These are phyloP conservation scores for Cladophialophora psammophila DNA, from an alignment of 2,329 filamentous ascomycete genomes.

Conservation along the genomic window DNA sequence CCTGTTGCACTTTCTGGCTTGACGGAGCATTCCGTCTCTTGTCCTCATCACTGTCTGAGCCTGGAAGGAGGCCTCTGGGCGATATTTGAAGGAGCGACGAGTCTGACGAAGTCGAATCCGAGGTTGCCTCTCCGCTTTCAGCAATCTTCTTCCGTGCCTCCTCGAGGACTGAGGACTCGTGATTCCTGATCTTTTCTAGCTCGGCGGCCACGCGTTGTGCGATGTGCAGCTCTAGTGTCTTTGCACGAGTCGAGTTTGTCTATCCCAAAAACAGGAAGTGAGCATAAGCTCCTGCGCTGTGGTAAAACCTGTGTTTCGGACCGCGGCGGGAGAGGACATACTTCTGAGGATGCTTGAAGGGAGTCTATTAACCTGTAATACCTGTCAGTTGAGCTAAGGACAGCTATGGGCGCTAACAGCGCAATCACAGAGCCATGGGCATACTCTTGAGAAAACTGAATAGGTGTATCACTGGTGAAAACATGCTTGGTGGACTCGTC, in stretches of 20 bases:
- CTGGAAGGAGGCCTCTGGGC: conserved; percentile 48
- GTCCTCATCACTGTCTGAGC: conserved; percentile 30
- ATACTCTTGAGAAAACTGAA: conserved; percentile 45
- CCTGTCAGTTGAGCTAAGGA: conserved; percentile 49
- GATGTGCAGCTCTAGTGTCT: conserved; percentile 83
- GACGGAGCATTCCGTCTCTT: conserved; percentile 34
- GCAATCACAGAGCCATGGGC: conserved; percentile 31
- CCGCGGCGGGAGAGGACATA: conserved; percentile 52
- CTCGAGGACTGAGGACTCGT: conserved; percentile 73
- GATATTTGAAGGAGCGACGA: conserved; percentile 45
- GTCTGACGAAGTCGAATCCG: conserved; percentile 28
- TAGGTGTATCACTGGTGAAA: conserved; percentile 64
- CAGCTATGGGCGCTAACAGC: conserved; percentile 40
- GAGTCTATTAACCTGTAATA: conserved; percentile 70
- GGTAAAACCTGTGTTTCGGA: not conserved
- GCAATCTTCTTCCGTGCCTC: conserved; percentile 69
- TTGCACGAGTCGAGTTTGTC: conserved; percentile 87
- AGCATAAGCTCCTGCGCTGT: conserved; percentile 14
- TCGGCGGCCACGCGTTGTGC: conserved; percentile 86
- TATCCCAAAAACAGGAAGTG: conserved; percentile 50
- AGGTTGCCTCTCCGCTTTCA: conserved; percentile 26
- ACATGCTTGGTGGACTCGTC: conserved; percentile 64
- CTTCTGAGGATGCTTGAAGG: conserved; percentile 85
- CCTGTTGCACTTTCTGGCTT: conserved; percentile 59
- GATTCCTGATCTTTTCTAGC: conserved; percentile 77